Conservation (phyloP, 2,329 filamentous ascomycete genomes). For the Cladosporium oxysporum region DNA sequence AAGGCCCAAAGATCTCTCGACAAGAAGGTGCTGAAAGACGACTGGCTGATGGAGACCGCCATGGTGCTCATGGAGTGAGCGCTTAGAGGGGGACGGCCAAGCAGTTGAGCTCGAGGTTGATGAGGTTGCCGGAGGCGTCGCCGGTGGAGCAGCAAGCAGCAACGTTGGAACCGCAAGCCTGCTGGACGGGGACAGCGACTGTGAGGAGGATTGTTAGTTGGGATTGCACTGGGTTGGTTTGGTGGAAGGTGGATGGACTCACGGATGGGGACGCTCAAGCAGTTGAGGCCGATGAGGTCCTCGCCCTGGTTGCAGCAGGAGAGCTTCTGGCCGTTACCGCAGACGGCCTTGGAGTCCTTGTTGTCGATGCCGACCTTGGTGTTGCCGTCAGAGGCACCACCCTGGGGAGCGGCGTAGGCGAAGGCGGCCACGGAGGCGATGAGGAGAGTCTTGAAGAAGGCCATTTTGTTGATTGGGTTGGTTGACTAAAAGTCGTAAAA, state of each 20-base stretch:
- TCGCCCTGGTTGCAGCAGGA: conserved; percentile 19
- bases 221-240: background rate
- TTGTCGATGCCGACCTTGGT: conserved; percentile 9
- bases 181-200: conserved; percentile 18
- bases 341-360: background rate
- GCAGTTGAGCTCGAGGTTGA: conserved; percentile 22
- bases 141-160: conserved; percentile 18
- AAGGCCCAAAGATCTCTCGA: conserved; percentile 9
- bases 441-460: conserved; percentile 20
- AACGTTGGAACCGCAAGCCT: conserved; percentile 20
- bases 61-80: background rate
- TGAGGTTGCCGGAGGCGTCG: conserved; percentile 17
- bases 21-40: background rate
- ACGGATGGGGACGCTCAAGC: conserved; percentile 19
- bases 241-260: background rate
- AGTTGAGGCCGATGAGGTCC: conserved; percentile 20
- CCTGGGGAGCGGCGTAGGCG: conserved; percentile 19
- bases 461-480: conserved; percentile 18
- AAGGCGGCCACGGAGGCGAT: conserved; percentile 20
- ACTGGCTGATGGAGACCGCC: background rate
- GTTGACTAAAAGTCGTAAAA: conserved; percentile 18
- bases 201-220: background rate
- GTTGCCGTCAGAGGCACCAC: conserved; percentile 12
- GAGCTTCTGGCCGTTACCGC: conserved; percentile 21
- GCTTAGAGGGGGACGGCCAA: conserved; percentile 17